phyloP scores from a whole-genome alignment of 495 filamentous ascomycete species.

The Aspergillus sclerotioniger region DNA sequence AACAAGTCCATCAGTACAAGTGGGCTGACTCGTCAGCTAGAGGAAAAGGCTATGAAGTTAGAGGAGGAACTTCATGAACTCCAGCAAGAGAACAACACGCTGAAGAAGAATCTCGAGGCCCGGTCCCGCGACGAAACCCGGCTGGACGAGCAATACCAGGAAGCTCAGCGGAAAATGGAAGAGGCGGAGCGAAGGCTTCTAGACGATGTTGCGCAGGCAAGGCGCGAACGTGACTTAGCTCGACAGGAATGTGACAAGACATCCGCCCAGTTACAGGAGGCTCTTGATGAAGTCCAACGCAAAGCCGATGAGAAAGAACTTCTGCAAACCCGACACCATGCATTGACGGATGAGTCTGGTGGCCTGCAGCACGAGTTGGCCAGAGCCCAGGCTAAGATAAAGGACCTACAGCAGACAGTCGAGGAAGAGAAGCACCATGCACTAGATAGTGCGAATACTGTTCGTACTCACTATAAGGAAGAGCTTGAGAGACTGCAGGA shows the following conservation, averaged over 20 bases:
- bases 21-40: conserved; percentile 71
- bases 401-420: conserved; percentile 57
- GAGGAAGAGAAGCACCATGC: conserved; percentile 59
- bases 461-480: conserved; percentile 58
- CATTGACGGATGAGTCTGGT: conserved; percentile 65
- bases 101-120: conserved; percentile 51
- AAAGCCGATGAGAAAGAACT: conserved; percentile 67
- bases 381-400: conserved; percentile 53
- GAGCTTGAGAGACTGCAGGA: conserved; percentile 63
- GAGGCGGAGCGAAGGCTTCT: conserved; percentile 41
- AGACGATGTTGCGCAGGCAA: conserved; percentile 40
- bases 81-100: conserved; percentile 53
- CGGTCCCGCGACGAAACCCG: conserved; percentile 40
- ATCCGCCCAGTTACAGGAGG: conserved; percentile 48
- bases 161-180: conserved; percentile 42
- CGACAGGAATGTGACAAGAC: conserved; percentile 39
- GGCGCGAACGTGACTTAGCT: conserved; percentile 36
- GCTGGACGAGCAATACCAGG: conserved; percentile 42
- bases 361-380: conserved; percentile 62
- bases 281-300: conserved; percentile 53
- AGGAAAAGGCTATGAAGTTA: conserved; percentile 64
- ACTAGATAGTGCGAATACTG: conserved; percentile 55
- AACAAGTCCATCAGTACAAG: conserved; percentile 77
- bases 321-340: conserved; percentile 65
- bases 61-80: conserved; percentile 62